Percentiles rank a stretch among this genome's conserved stretches.
Conservation (phyloP, 306 rosid genomes). For the Ochetophila trinervis region DNA sequence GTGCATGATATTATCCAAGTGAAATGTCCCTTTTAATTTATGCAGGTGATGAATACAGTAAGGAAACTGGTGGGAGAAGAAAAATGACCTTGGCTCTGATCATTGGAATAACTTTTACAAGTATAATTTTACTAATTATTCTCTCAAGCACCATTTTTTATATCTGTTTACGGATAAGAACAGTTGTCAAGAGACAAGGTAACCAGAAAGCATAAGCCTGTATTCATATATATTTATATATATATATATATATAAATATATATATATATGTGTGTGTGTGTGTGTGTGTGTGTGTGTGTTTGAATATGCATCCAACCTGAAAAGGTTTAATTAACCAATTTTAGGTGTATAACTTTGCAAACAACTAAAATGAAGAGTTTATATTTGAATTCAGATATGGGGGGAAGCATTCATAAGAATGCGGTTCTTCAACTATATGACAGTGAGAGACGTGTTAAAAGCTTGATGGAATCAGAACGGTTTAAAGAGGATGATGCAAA, state of each 20-base stretch:
- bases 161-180: slow-evolving; percentile 41
- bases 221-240: neutral
- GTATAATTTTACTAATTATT: slow-evolving; percentile 36
- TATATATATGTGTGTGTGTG: neutral
- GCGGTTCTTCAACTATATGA: slow-evolving; percentile 44
- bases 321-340: too few relatives aligned
- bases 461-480: slow-evolving; percentile 52
- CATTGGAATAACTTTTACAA: slow-evolving; percentile 28
- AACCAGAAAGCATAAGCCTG: slow-evolving; percentile 5
- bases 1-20: neutral
- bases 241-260: too few relatives aligned
- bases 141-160: slow-evolving; percentile 45
- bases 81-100: slow-evolving; percentile 40
- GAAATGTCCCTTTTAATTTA: slow-evolving; percentile 1
- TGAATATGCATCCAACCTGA: neutral
- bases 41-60: slow-evolving; percentile 33
- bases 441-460: slow-evolving; percentile 32
- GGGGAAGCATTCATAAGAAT: slow-evolving; percentile 40
- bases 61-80: slow-evolving; percentile 26
- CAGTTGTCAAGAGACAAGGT: slow-evolving; percentile 47
- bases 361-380: slow-evolving; percentile 13
- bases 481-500: slow-evolving; percentile 53
- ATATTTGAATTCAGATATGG: slow-evolving; percentile 46
- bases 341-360: neutral
- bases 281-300: neutral